A percentile compares a stretch with the other conserved stretches of the same genome.
Conservation (phyloP, 2,329 filamentous ascomycete species). For the Lasiodiplodia theobromae region DNA sequence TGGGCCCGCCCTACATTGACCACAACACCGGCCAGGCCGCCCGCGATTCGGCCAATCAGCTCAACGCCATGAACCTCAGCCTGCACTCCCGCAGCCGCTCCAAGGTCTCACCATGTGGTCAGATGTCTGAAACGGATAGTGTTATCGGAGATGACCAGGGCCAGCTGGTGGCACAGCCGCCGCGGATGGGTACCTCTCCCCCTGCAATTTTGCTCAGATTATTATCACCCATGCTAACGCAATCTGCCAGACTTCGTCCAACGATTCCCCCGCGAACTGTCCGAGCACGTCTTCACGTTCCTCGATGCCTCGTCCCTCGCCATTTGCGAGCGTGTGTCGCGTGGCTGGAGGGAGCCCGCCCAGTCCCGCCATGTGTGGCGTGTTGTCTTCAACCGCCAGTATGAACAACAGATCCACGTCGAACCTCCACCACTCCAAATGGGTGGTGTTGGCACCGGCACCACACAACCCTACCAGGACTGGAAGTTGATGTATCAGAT, state of each 20-base stretch:
- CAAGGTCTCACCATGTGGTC: constrained; percentile 25
- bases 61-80: constrained; percentile 27
- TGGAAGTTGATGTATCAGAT: constrained; percentile 88
- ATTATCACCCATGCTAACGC: constrained; percentile 20
- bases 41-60: constrained; percentile 28
- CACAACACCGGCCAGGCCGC: constrained; percentile 23
- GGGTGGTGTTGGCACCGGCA: constrained; percentile 62
- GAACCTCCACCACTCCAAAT: constrained; percentile 54
- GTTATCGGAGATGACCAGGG: constrained; percentile 31
- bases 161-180: constrained; percentile 26
- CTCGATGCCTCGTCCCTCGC: constrained; percentile 65
- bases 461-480: constrained; percentile 63
- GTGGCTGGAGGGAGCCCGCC: constrained; percentile 62
- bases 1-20: constrained; percentile 27
- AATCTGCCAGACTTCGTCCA: constrained; percentile 57
- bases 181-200: constrained; percentile 26
- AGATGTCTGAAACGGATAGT: constrained; percentile 30
- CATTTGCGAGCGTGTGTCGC: constrained; percentile 63
- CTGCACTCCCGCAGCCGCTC: constrained; percentile 24
- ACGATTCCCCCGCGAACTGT: constrained; percentile 65
- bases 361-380: constrained; percentile 68
- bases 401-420: constrained; percentile 55
- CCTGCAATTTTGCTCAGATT: constrained; percentile 19
- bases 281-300: constrained; percentile 65
- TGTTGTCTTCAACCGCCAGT: constrained; percentile 65